Evolutionary conservation across 73 alveolate genomes (phyloP), one percentile per base, ranked within the genome.

Genomic region (Breviolum minutum): DNA sequence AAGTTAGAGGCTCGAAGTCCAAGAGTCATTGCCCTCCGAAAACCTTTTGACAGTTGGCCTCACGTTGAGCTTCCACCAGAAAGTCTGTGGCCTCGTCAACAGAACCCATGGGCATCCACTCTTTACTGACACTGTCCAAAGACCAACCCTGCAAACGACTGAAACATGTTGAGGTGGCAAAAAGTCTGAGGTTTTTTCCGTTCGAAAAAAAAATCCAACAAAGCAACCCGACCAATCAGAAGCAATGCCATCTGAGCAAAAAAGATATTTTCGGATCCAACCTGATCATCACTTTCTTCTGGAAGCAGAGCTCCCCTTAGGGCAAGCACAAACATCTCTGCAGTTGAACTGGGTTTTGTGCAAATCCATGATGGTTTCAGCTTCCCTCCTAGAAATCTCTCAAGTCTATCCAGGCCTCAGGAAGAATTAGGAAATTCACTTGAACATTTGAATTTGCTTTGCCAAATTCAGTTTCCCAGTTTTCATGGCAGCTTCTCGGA

Each of bases 61-160:
- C 92, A 5, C 92, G 92, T n/a, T 83, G 92, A 61, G 92, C 92
- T 83, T 83, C 92, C 27, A 83, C 92, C 92, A 83, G 62, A 83
- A 83, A 83, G 92, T 83, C 76, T 83, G 92, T 83, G 27, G 76
- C 92, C 92, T 83, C 40, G 40, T 27, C 27, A 48, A 7, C 14
- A 29, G 7, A 29, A 8, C 17, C 61, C n/a, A 19, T 40, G 8
- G 32, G 32, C 14, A 30, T 12, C 63, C 1, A 40, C 54, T 40
- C 54, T 40, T 2, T 40, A 40, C 54, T 40, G 54, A 40, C 3
- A 40, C 54, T 40, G 54, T 40, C 0, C 54, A 40, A 40, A 40
- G 54, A 40, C 63, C 22, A 19, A 76, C 10, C 10, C 62, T n/a
- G 30, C 16, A 7, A 76, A 8, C 0, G 11, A n/a, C 10, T 7